These are phyloP conservation scores for Penicillium rolfsii DNA, from an alignment of 2,329 filamentous ascomycete species.

Conservation along the genomic window DNA sequence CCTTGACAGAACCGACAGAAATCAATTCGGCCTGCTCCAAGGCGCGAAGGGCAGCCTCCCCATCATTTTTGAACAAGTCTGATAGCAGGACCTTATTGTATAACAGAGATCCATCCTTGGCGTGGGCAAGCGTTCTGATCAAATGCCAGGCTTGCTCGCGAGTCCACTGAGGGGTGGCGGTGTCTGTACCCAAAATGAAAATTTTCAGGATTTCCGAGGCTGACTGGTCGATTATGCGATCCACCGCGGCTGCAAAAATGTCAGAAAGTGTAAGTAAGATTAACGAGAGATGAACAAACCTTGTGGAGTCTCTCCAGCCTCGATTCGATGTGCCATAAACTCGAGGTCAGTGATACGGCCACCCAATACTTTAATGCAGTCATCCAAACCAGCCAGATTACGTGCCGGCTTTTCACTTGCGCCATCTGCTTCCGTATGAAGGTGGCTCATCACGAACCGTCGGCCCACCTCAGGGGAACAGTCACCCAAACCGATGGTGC, in stretches of 20 bases:
- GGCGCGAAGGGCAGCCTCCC: slow-evolving; percentile 75
- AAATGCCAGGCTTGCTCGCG: slow-evolving; percentile 88
- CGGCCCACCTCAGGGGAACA: slow-evolving; percentile 84
- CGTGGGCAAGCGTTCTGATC: slow-evolving; percentile 74
- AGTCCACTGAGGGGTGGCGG: slow-evolving; percentile 69
- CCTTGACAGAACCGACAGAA: slow-evolving; percentile 70
- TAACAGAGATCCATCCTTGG: slow-evolving; percentile 62
- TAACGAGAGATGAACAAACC: slow-evolving; percentile 39
- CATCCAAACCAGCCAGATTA: slow-evolving; percentile 74
- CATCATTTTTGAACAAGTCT: slow-evolving; percentile 72
- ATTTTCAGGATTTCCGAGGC: slow-evolving; percentile 91
- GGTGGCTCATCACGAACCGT: slow-evolving; percentile 82
- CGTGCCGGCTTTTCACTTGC: slow-evolving; percentile 41
- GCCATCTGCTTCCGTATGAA: slow-evolving; percentile 55
- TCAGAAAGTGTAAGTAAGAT: slow-evolving; percentile 22
- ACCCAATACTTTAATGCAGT: slow-evolving; percentile 78
- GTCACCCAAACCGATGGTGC: slow-evolving; percentile 82
- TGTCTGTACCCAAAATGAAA: slow-evolving; percentile 71
- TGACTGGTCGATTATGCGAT: slow-evolving; percentile 86
- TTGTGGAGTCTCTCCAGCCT: slow-evolving; percentile 79
- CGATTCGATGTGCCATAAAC: slow-evolving; percentile 86
- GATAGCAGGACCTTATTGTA: slow-evolving; percentile 86
- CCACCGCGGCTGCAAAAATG: slow-evolving; percentile 64
- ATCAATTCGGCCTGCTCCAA: slow-evolving; percentile 88
- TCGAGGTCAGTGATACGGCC: slow-evolving; percentile 95